Base-by-base conservation (phyloP, 1,284 basidiomycete species). In the Ceratobasidium sp. region DNA sequence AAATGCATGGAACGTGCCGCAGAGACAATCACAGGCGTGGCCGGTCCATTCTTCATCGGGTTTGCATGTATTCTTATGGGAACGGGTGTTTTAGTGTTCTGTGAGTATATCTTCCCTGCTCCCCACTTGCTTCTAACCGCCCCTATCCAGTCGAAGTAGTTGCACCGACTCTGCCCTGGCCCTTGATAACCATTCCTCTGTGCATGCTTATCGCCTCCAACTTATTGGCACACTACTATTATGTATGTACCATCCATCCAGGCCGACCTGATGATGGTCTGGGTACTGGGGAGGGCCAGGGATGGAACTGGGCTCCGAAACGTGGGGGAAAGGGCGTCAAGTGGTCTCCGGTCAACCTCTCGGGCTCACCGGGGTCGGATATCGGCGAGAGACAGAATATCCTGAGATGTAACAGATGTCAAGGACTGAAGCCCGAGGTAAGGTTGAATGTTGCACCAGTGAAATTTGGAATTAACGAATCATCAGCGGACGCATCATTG, bases 401-500 rank as follows among this genome's bases (percentile, higher is more conserved):
- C 52, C 86, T 86, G 15, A 84, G 82, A 70, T 95, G 93, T 77
- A 81, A 83, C 67, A 88, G 86, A 74, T 95, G 92, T 75, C 82
- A 85, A 17, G 79, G 83, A 20, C 81, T 85, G 58, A 91, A 93
- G 75, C 96, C 96, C 35, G 92, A 93, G 83, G 94, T 94, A 77
- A 79, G 87, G 22, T 38, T 17, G 42, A 56, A 2, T 12, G 22
- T 22, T 22, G 13, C 27, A 54, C 53, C 42, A 25, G 53, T 25
- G 31, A 43, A 34, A 17, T 70, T 15, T 52, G 13, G 20, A 32
- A 50, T 49, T 34, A 35, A 32, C 56, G 1, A 34, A 22, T 42
- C 31, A 52, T 71, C 81, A 98, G 89, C 89, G 97, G 77, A 85
- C 96, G 1, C 96, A 99, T 77, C 97, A 99, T 79, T 99, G 96